These are phyloP conservation scores for Phoma sp. DNA, from an alignment of 2,329 filamentous ascomycete species.

Conservation along the genomic window DNA sequence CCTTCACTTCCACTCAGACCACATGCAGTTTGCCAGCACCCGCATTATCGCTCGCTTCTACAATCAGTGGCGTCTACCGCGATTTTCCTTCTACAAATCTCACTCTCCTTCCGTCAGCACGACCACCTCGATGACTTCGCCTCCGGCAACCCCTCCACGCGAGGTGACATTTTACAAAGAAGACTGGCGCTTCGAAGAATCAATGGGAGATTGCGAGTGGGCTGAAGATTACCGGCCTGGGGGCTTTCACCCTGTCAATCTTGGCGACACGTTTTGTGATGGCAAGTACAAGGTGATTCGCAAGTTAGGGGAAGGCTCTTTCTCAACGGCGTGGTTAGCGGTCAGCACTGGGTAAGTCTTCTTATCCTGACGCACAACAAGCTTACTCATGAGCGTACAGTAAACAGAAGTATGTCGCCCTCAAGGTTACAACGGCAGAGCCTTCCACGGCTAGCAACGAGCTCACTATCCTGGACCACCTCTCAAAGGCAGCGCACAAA, in stretches of 20 bases:
- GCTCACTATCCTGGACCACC: neutral
- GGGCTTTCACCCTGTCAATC: slow-evolving; percentile 2
- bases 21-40: neutral
- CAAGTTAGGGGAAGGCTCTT: slow-evolving; percentile 9
- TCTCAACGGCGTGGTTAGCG: slow-evolving; percentile 10
- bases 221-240: neutral
- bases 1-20: neutral
- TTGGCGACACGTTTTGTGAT: slow-evolving; percentile 3
- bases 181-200: neutral
- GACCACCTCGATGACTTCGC: neutral
- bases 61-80: neutral
- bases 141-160: neutral
- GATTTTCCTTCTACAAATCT: neutral
- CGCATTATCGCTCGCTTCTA: neutral
- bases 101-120: neutral
- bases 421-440: neutral
- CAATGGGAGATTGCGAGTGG: neutral
- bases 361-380: neutral
- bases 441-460: neutral
- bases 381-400: neutral
- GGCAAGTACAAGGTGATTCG: slow-evolving; percentile 7
- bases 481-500: neutral
- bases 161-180: neutral
- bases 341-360: slow-evolving; percentile 3
- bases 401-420: neutral